Base-by-base conservation (phyloP, 331 rosid genomes). In the Arachis monticola region DNA sequence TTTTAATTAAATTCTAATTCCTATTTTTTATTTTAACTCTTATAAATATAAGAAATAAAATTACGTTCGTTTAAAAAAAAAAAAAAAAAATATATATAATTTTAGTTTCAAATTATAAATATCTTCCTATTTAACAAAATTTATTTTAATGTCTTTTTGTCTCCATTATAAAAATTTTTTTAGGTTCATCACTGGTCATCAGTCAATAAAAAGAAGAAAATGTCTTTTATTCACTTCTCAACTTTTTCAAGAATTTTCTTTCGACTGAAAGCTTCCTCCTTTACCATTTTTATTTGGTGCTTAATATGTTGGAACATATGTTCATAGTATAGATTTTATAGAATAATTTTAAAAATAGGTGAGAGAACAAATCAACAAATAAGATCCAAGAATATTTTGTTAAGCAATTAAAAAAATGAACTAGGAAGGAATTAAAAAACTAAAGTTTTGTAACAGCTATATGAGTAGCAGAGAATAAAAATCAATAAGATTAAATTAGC, bases 191-290 rank as follows among this genome's bases (percentile, higher is more conserved):
- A 17, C 22, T 17, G 22, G 22, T 17, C 22, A 17, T 62, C 64
- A 71, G 67, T 70, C 6, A 48, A 69, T 77, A 55, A 6, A 58
- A 14, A 8, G 70, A 47, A 69, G 40, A 51, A 81, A 44, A 14
- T 52, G 42, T 57, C 0, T 8, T 13, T 30, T 5, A 22, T 52
- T 59, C 96, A 90, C 78, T 90, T 88, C 71, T 90, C 91, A 79
- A 90, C 80, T 82, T 83, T 90, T 59, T 87, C 91, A n/a, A 92
- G 89, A 48, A 92, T 84, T 79, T 88, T 94, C 72, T 81, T 92
- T 82, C 96, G 81, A 82, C 87, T 47, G 62, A 84, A 82, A 47
- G 94, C 88, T 81, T 88, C 88, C 60, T 76, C 91, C 60, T 76
- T 91, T 73, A 77, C 66, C 81, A 63, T 85, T 7, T 72, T 31